Conservation (phyloP, 179 eudicot species). For the Sideroxylon spinosum region DNA sequence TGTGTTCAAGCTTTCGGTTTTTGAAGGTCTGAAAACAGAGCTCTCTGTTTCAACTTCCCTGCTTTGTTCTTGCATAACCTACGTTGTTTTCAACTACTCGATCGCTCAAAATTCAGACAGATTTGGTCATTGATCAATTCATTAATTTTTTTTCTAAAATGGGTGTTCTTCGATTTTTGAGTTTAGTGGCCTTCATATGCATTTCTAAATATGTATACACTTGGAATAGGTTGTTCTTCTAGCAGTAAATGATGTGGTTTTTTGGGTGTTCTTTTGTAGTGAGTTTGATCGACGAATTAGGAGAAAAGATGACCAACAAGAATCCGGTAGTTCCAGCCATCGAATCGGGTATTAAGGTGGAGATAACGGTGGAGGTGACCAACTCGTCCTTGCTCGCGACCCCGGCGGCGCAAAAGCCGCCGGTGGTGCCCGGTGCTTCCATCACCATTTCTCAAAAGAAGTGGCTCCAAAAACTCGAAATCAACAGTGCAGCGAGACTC, state of each 20-base stretch:
- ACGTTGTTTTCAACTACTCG: too few relatives aligned
- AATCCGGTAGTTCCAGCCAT: constrained; percentile 30
- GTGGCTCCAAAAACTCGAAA: constrained; percentile 56
- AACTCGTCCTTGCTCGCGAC: constrained; percentile 27
- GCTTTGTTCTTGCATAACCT: too few relatives aligned
- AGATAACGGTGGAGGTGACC: constrained; percentile 32
- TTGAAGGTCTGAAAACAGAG: too few relatives aligned
- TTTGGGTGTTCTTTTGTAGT: constrained; percentile 8
- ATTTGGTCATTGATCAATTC: neutral
- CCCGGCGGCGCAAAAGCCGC: constrained; percentile 45
- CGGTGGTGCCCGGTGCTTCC: constrained; percentile 39
- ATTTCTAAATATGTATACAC: too few relatives aligned
- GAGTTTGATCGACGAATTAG: constrained; percentile 4
- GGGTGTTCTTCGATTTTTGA: constrained; percentile 12
- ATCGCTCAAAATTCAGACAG: too few relatives aligned
- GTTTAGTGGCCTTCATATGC: neutral
- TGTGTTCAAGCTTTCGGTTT: too few relatives aligned
- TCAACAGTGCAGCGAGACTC: constrained; percentile 40
- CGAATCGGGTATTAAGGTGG: constrained; percentile 32
- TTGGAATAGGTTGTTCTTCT: too few relatives aligned
- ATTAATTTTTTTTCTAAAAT: neutral
- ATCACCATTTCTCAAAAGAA: constrained; percentile 41
- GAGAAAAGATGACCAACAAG: constrained; percentile 41
- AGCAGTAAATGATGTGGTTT: too few relatives aligned
- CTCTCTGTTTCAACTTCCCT: too few relatives aligned